Evolutionary conservation across 371 early-diverging fungal genomes (phyloP).

Genomic region (Dichotomocladium elegans): DNA sequence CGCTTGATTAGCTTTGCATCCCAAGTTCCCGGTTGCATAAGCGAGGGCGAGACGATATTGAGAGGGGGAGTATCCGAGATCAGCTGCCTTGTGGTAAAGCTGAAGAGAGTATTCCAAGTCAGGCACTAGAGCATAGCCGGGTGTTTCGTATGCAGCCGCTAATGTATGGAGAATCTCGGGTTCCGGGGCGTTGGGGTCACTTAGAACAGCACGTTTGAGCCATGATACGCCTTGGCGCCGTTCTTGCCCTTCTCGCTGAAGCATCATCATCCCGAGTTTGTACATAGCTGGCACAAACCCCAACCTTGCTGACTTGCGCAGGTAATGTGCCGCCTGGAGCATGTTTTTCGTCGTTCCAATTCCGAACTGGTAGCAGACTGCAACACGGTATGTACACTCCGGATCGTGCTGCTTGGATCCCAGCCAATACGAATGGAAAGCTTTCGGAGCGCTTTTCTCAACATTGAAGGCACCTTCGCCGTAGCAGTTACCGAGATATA

Average conservation of each 20-base stretch:
- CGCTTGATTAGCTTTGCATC: conserved; percentile 77
- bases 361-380: conserved; percentile 88
- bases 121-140: conserved; percentile 65
- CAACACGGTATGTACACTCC: conserved; percentile 83
- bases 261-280: conserved; percentile 80
- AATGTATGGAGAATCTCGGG: conserved; percentile 88
- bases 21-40: conserved; percentile 88
- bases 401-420: conserved; percentile 86
- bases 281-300: conserved; percentile 76
- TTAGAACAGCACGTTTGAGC: conserved; percentile 82
- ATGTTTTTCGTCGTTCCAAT: conserved; percentile 79
- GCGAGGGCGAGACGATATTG: conserved; percentile 89
- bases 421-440: conserved; percentile 81
- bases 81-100: conserved; percentile 85
- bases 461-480: conserved; percentile 67
- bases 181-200: conserved; percentile 70
- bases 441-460: conserved; percentile 73
- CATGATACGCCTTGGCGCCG: conserved; percentile 83
- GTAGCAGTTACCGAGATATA: conserved; percentile 83
- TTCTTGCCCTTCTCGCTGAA: conserved; percentile 69
- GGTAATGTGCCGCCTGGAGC: conserved; percentile 61
- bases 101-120: conserved; percentile 86
- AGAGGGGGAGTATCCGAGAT: conserved; percentile 88
- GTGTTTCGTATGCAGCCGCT: conserved; percentile 74
- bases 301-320: conserved; percentile 34